Percentiles rank a stretch among this genome's conserved stretches.
Conservation (phyloP, 257 asterid genomes). For the Primulina tabacum region DNA sequence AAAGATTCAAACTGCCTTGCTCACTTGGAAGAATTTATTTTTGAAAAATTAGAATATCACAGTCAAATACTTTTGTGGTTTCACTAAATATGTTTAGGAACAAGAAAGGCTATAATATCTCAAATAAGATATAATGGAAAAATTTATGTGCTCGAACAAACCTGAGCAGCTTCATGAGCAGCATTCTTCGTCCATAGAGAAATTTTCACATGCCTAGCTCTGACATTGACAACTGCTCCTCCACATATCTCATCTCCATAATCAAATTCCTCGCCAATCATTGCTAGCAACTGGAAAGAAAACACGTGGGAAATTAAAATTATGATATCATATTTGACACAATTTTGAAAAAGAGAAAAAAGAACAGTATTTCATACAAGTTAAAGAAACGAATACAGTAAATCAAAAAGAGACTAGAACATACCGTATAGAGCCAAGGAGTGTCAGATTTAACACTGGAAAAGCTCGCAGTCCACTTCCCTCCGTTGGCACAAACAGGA, state of each 20-base stretch:
- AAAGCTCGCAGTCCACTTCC: conserved; percentile 72
- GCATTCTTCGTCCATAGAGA: conserved; percentile 98
- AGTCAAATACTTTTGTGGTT: conserved; percentile 4
- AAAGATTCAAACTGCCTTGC: neutral
- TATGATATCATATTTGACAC: no score
- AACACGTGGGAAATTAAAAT: no score
- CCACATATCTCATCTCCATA: no score
- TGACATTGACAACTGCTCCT: no score
- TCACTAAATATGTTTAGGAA: neutral
- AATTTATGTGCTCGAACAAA: conserved; percentile 25
- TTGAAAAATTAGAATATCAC: neutral
- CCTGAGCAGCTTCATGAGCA: conserved; percentile 99
- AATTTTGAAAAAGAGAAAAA: no score
- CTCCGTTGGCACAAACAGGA: conserved; percentile 92
- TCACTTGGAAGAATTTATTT: neutral
- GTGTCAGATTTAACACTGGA: conserved; percentile 68
- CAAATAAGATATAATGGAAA: neutral
- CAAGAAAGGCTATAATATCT: no score
- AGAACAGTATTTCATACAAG: no score
- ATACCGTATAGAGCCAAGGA: conserved; percentile 93
- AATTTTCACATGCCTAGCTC: no score
- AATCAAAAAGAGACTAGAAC: no score
- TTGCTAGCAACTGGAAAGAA: no score
- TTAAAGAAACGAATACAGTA: no score
- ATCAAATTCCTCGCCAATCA: no score